phyloP scores from a whole-genome alignment of 2,329 filamentous ascomycete species.

The Spiromastix sp. region DNA sequence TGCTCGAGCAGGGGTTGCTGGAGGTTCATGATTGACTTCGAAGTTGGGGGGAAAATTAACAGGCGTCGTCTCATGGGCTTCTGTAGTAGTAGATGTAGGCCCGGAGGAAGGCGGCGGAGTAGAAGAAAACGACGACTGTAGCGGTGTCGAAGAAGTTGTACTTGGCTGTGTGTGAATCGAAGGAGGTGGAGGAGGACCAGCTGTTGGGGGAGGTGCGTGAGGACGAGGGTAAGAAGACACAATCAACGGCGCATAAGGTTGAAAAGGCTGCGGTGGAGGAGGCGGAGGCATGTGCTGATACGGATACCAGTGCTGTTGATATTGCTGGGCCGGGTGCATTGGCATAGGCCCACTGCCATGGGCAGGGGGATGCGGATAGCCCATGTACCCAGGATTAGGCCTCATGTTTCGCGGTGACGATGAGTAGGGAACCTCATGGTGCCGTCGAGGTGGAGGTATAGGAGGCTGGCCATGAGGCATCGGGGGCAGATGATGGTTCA shows the following conservation, averaged over 20 bases:
- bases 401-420: conserved; percentile 41
- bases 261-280: conserved; percentile 30
- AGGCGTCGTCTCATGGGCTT: conserved; percentile 20
- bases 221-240: conserved; percentile 34
- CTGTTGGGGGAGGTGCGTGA: conserved; percentile 29
- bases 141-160: conserved; percentile 24
- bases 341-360: conserved; percentile 37
- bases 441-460: conserved; percentile 39
- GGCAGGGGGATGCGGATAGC: conserved; percentile 46
- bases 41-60: conserved; percentile 15
- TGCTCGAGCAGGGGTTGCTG: conserved; percentile 11
- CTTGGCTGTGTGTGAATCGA: conserved; percentile 26
- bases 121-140: conserved; percentile 19
- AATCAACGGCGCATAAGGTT: conserved; percentile 32
- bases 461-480: conserved; percentile 41
- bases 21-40: conserved; percentile 16
- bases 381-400: conserved; percentile 51
- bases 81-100: conserved; percentile 18
- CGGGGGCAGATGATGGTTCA: conserved; percentile 35
- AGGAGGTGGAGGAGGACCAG: conserved; percentile 23
- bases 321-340: conserved; percentile 37
- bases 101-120: conserved; percentile 25
- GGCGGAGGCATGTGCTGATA: conserved; percentile 29
- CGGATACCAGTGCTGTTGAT: conserved; percentile 36
- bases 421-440: conserved; percentile 36